Conservation (phyloP, 345 rosid species). For the Salix brachista region DNA sequence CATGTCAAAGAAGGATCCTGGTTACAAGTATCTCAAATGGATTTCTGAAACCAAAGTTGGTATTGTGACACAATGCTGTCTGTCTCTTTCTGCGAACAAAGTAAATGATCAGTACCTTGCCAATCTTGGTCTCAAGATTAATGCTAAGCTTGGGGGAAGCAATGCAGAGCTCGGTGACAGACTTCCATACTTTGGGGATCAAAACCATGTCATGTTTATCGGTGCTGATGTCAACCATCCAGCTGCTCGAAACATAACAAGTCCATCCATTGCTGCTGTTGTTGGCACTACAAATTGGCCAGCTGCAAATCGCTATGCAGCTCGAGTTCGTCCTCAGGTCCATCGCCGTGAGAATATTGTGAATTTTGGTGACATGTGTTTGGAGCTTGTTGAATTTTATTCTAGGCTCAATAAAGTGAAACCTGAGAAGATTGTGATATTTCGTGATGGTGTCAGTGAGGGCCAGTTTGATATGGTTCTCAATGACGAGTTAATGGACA, state of each 20-base stretch:
- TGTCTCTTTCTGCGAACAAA: slow-evolving; percentile 38
- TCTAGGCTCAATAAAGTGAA: slow-evolving; percentile 30
- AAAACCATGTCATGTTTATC: slow-evolving; percentile 63
- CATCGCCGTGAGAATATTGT: slow-evolving; percentile 64
- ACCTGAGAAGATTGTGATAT: slow-evolving; percentile 64
- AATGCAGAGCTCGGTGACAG: slow-evolving; percentile 59
- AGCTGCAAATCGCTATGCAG: slow-evolving; percentile 73
- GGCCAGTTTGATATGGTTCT: slow-evolving; percentile 90
- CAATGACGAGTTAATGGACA: slow-evolving; percentile 50
- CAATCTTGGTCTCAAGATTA: slow-evolving; percentile 78
- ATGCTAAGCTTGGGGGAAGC: slow-evolving; percentile 97
- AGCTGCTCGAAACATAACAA: slow-evolving; percentile 38
- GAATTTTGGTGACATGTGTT: slow-evolving; percentile 59
- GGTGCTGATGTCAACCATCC: slow-evolving; percentile 98
- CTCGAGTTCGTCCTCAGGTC: slow-evolving; percentile 57
- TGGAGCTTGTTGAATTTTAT: slow-evolving; percentile 58
- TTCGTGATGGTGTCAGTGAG: slow-evolving; percentile 84
- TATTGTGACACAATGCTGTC: slow-evolving; percentile 79
- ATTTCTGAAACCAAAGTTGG: slow-evolving; percentile 75
- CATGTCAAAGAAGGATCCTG: slow-evolving; percentile 55
- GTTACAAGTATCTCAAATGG: slow-evolving; percentile 87
- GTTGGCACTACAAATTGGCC: slow-evolving; percentile 90
- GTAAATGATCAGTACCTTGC: slow-evolving; percentile 62
- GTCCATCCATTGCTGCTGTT: slow-evolving; percentile 85
- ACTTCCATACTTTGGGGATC: slow-evolving; percentile 43